phyloP scores from a whole-genome alignment of 345 rosid genomes.

The Populus euphratica region DNA sequence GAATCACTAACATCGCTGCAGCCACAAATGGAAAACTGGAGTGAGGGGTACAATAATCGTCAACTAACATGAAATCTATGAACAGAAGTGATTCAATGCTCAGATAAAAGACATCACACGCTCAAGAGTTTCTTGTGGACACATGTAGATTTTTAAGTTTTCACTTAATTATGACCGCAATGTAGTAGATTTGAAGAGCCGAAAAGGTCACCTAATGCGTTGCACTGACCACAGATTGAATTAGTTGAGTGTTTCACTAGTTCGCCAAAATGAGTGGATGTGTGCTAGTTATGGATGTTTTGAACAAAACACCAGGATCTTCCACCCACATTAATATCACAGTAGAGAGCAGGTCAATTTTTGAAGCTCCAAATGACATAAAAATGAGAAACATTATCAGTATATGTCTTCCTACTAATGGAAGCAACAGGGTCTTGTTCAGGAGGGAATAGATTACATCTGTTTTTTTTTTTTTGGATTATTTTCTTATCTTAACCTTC shows the following conservation, averaged over 20 bases:
- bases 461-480: background rate
- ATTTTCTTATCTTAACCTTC: background rate
- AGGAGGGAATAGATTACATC: background rate
- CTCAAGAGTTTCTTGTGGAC: background rate
- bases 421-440: background rate
- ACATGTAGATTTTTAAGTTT: background rate
- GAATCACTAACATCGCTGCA: constrained; percentile 85
- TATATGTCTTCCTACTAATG: background rate
- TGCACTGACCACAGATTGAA: background rate
- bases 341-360: background rate
- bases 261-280: background rate
- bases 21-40: constrained; percentile 16
- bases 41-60: background rate
- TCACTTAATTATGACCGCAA: background rate
- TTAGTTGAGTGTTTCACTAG: background rate
- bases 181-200: background rate
- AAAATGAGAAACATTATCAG: background rate
- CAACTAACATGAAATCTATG: background rate
- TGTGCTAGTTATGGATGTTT: background rate
- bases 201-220: background rate
- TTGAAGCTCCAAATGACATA: background rate
- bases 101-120: background rate
- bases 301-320: background rate
- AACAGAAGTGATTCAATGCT: background rate
- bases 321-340: background rate